Base-by-base conservation (phyloP, 2,329 filamentous ascomycete genomes). In the Emydomyces testavorans region DNA sequence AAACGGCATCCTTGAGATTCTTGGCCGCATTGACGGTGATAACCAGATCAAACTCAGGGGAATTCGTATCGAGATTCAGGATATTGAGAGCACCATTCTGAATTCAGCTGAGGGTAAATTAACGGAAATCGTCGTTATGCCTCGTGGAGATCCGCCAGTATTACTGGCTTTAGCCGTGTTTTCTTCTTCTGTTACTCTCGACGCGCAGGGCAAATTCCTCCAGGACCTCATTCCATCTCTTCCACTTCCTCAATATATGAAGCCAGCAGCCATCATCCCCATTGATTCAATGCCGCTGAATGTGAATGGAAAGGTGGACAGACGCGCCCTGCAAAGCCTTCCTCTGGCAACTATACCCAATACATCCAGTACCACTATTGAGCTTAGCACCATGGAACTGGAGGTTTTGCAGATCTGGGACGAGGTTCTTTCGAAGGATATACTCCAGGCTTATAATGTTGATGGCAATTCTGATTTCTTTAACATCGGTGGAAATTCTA, bases 31-130 rank as follows among this genome's bases (percentile, higher is more conserved):
- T 11, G 37, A 23, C 11, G 77, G 75, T 53, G 78, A 81, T 52
- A 71, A 71, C 29, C 77, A 77, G 58, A 72, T 79, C 48, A 82
- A 82, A 61, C 61, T 81, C n/a, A 65, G 69, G 2, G 82, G 81
- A 23, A 77, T 74, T 53, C 66, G 78, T 40, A 73, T 79, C 38
- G 81, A 77, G 62, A 67, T 76, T 7, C 18, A 42, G 26, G 46
- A 48, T 32, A 35, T 48, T n/a, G 46, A 49, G 20, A 16, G 28
- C 4, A 44, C 35, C 3, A 40, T 52, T 16, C n/a, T 49, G 18
- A 21, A 24, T 20, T 20, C 35, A 8, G 18, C 46, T 11, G 4
- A 20, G 7, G 46, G 50, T 5, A 26, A 28, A 11, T 23, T 49
- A 10, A 20, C 15, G 11, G 46, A 40, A 18, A 41, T 28, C 2